phyloP scores from a whole-genome alignment of 1,284 basidiomycete species.

The Xerocomus tenax region DNA sequence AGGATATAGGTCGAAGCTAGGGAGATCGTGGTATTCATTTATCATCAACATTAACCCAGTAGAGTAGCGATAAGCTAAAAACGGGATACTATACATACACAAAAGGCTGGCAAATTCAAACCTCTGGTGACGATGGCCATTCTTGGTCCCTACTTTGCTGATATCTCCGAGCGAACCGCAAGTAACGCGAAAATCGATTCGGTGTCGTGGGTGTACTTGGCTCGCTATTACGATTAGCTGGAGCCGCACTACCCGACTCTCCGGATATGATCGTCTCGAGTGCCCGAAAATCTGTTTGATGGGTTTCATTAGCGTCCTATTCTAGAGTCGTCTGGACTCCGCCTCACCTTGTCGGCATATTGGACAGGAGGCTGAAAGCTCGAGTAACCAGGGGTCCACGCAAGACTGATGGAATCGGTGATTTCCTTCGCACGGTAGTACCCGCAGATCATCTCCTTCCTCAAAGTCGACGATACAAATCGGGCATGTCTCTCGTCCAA shows the following conservation, averaged over 20 bases:
- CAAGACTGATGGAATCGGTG: constrained; percentile 82
- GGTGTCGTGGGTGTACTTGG: constrained; percentile 22
- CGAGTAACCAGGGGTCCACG: constrained; percentile 80
- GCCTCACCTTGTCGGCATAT: constrained; percentile 77
- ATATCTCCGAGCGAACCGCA: constrained; percentile 53
- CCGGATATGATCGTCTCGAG: constrained; percentile 42
- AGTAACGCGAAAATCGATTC: constrained; percentile 59
- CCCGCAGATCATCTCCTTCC: constrained; percentile 81
- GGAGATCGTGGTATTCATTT: not conserved
- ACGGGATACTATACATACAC: not conserved
- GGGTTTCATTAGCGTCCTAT: constrained; percentile 2
- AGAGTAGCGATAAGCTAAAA: not conserved
- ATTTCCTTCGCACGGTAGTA: constrained; percentile 82
- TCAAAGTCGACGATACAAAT: constrained; percentile 92
- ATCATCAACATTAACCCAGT: not conserved
- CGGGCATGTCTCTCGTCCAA: constrained; percentile 80
- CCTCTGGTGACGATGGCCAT: constrained; percentile 11
- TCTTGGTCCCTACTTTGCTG: constrained; percentile 26
- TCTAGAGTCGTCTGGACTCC: not conserved
- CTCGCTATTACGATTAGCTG: constrained; percentile 21
- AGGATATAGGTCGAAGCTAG: not conserved
- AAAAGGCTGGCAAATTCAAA: constrained; percentile 6
- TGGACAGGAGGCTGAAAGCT: constrained; percentile 84
- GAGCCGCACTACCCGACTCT: constrained; percentile 25
- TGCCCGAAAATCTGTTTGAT: constrained; percentile 39